phyloP scores from a whole-genome alignment of 345 rosid genomes.

The Melaleuca quinquenervia region DNA sequence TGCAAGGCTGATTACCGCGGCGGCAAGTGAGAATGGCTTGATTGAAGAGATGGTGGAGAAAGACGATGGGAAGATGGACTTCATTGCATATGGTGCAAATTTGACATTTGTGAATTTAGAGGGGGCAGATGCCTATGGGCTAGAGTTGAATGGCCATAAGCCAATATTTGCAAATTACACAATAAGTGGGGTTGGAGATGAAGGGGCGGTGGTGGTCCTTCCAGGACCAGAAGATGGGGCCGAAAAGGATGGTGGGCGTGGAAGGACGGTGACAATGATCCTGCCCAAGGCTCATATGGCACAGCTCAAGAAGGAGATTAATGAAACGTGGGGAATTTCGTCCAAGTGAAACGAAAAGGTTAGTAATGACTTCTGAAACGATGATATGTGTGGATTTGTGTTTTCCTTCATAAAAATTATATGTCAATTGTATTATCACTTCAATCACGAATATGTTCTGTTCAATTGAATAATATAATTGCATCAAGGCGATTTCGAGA shows the following conservation, averaged over 20 bases:
- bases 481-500: no score
- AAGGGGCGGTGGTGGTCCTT: slow-evolving; percentile 43
- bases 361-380: neutral
- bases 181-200: slow-evolving; percentile 47
- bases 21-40: slow-evolving; percentile 6
- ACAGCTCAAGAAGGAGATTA: slow-evolving; percentile 22
- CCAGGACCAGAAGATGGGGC: slow-evolving; percentile 8
- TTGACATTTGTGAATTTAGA: slow-evolving; percentile 61
- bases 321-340: slow-evolving; percentile 1
- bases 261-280: slow-evolving; percentile 20
- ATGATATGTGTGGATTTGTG: neutral
- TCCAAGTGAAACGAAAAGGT: no score
- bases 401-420: neutral
- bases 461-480: no score
- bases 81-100: slow-evolving; percentile 44
- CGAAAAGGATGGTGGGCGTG: slow-evolving; percentile 1
- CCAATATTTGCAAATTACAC: slow-evolving; percentile 35
- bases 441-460: no score
- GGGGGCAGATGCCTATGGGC: slow-evolving; percentile 24
- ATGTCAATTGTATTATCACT: neutral
- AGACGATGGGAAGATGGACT: slow-evolving; percentile 21
- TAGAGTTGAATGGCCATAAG: slow-evolving; percentile 36
- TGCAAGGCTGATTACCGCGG: slow-evolving; percentile 19
- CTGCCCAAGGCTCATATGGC: slow-evolving; percentile 29
- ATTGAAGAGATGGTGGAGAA: slow-evolving; percentile 16